Conservation (phyloP, 2,329 filamentous ascomycete species). For the Fusarium sp. region DNA sequence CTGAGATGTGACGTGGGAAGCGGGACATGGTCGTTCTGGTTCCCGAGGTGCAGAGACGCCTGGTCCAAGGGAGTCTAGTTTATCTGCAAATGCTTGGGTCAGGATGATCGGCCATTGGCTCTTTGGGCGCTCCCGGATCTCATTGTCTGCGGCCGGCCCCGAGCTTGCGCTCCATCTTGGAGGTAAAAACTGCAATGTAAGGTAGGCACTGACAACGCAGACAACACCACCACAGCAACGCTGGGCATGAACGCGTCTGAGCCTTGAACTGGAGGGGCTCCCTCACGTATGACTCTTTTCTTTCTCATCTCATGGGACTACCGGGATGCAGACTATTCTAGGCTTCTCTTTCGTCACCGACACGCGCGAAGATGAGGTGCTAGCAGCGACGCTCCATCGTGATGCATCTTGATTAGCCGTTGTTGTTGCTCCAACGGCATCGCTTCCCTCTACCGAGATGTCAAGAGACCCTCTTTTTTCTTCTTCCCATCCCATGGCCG, state of each 20-base stretch:
- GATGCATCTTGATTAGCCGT: conserved; percentile 31
- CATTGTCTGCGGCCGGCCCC: conserved; percentile 37
- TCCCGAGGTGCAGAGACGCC: conserved; percentile 45
- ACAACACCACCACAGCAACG: conserved; percentile 43
- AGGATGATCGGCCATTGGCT: conserved; percentile 28
- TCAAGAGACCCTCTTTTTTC: conserved; percentile 38
- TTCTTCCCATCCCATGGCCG: conserved; percentile 12
- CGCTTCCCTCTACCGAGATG: conserved; percentile 20
- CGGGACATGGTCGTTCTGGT: conserved; percentile 40
- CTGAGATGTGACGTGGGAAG: conserved; percentile 43
- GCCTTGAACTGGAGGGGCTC: conserved; percentile 47
- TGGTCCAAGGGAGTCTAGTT: neutral
- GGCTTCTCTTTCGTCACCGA: conserved; percentile 44
- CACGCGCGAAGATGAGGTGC: conserved; percentile 36
- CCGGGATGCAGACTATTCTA: conserved; percentile 25
- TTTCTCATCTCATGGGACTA: conserved; percentile 22
- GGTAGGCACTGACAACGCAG: conserved; percentile 39
- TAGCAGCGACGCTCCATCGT: conserved; percentile 38
- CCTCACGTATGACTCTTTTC: conserved; percentile 43
- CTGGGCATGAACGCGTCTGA: conserved; percentile 49
- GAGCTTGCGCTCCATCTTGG: conserved; percentile 18
- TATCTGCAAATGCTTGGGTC: conserved; percentile 20
- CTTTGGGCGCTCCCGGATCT: conserved; percentile 13
- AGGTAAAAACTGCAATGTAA: neutral
- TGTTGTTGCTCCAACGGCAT: conserved; percentile 38